These are phyloP conservation scores for Monosporozyma solicola DNA, from an alignment of 805 yeast species.

Conservation along the genomic window DNA sequence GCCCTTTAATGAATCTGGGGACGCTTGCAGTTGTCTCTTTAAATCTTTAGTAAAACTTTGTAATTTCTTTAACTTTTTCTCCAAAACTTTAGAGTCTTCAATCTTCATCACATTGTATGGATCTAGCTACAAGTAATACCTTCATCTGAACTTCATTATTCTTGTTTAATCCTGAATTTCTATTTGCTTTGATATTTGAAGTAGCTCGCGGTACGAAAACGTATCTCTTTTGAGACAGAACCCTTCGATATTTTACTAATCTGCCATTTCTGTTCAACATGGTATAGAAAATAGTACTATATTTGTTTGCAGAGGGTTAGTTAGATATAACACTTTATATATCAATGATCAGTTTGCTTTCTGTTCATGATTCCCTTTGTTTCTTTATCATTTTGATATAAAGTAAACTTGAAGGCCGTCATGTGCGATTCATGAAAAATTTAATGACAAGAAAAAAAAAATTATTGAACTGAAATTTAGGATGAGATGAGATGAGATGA, in stretches of 20 bases:
- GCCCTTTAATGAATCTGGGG: neutral
- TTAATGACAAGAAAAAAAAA: neutral
- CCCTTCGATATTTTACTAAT: neutral
- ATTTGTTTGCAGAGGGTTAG: neutral
- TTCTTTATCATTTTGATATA: neutral
- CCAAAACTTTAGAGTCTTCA: constrained; percentile 14
- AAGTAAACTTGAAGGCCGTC: neutral
- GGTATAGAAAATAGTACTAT: neutral
- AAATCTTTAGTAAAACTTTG: constrained; percentile 22
- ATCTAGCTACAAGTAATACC: constrained; percentile 7
- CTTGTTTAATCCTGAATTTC: constrained; percentile 2
- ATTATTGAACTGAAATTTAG: neutral
- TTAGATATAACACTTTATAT: neutral
- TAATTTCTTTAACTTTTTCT: constrained; percentile 22
- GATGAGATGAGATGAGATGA: constrained; percentile 11
- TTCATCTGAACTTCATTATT: constrained; percentile 7
- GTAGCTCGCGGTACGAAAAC: neutral
- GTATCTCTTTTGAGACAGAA: neutral
- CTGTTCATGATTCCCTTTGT: neutral
- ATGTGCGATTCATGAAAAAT: neutral
- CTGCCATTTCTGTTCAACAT: neutral
- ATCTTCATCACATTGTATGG: constrained; percentile 4
- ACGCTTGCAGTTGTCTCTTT: constrained; percentile 5
- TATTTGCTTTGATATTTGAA: constrained; percentile 1
- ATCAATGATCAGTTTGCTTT: neutral